Evolutionary conservation across 768 basidiomycete genomes (phyloP), one percentile per base, ranked within the genome.

Genomic region (Ephemerocybe angulata): DNA sequence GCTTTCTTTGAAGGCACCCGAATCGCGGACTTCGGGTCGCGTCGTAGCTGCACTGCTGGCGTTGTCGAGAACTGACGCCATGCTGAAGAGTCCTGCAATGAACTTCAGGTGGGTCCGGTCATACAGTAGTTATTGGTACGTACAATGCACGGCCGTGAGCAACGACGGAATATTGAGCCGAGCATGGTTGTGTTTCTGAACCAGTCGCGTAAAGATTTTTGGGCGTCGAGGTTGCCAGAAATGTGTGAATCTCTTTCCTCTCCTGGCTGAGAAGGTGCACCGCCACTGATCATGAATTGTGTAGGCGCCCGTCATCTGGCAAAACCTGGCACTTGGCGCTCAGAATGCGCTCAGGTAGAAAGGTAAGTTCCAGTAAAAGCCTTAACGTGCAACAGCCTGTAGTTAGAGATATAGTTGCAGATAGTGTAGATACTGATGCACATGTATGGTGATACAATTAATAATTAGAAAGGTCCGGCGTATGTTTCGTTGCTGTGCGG

Each of bases 1-100:
- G 85, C 82, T 63, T 86, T 86, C 71, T 90, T 91, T 13, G 85
- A 84, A 15, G 81, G 83, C n/a, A 76, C 67, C 2, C 80, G 76
- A 43, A 82, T 76, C 64, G 80, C 83, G 17, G 71, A 61, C 47
- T 65, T 63, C 66, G 81, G 81, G 52, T 78, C 73, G 53, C 77
- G 76, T 57, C 78, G 80, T 37, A 82, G 63, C 41, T 60, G 70
- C 27, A 76, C 62, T 58, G 70, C 64, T 44, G 69, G 70, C 22
- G 73, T 83, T 3, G 79, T 79, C 25, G 80, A 81, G 64, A 90
- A 87, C 44, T 72, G 71, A 43, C 83, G 77, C 50, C 57, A 48
- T 56, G 48, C 31, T 17, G 50, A 35, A 3, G 40, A 12, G n/a
- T 51, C 49, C 55, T 56, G 28, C 12, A 22, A 7, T 5, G 13